Base-by-base conservation (phyloP, 805 yeast genomes). In the Candida nitratophila region DNA sequence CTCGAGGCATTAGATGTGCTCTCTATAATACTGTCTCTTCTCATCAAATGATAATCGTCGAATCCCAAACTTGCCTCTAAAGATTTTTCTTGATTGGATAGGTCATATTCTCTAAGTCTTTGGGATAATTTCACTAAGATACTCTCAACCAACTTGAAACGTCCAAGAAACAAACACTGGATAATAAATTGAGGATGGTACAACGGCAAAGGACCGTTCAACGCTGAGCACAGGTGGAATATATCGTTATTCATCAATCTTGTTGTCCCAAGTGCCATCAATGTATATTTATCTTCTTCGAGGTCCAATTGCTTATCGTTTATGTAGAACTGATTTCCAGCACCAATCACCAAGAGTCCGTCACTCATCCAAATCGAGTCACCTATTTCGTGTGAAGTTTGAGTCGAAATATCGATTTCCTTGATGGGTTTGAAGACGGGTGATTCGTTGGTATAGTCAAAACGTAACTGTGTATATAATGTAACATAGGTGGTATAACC, bases 121-220 rank as follows among this genome's bases (percentile, higher is more conserved):
- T 72, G 58, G 47, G 79, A 76, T 33, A 90, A 62, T 20, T 69
- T 63, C 12, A 75, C 64, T 17, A 91, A 55, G 1, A 90, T 69
- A 33, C 70, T 72, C 47, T 77, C 72, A 2, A 79, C 90, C 2
- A 78, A 55, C 11, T 66, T 64, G 14, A 74, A 50, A 48, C 82
- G 79, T 24, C 81, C 82, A 50, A 78, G 74, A 53, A 83, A 80
- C 17, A 90, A 59, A 4, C 81, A 67, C 59, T 90, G 96, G 38
- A 88, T 81, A 40, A 90, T 61, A 43, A 87, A 74, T 60, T 89
- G 96, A 0, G 98, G 98, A 56, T 91, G 97, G 53, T 86, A 90
- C 1, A 88, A 65, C 0, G 97, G 96, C 15, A 91, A 61, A 0
- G 95, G 93, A 29, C 97, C 97, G 64, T 90, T 90, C 44, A 90